Evolutionary conservation across 163 green algal genomes (phyloP).

Genomic region (Picocystis sp.): DNA sequence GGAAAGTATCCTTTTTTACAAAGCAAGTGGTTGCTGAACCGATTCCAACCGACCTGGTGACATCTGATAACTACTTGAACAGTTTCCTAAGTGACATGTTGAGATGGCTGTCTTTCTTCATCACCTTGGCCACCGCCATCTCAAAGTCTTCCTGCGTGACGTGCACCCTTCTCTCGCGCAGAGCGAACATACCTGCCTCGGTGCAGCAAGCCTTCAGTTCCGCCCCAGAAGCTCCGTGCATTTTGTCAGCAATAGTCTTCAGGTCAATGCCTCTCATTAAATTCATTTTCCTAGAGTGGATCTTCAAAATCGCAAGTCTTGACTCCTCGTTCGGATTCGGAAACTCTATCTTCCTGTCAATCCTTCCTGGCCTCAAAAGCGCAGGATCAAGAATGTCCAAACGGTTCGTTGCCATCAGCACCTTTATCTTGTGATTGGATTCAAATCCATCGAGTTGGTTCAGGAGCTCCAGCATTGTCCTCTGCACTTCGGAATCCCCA

Average conservation of each 20-base stretch:
- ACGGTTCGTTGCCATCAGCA: conserved; percentile 99
- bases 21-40: too few species aligned
- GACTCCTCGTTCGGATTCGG: conserved; percentile 88
- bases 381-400: conserved; percentile 97
- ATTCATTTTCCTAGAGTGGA: conserved; percentile 92
- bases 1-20: too few species aligned
- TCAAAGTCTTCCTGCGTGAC: conserved; percentile 99
- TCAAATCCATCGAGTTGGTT: conserved; percentile 99
- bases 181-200: conserved; percentile 98
- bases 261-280: conserved; percentile 91
- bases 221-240: conserved; percentile 71
- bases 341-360: conserved; percentile 99
- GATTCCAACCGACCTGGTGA: too few species aligned
- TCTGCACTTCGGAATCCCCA: conserved; percentile 93
- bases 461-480: conserved; percentile 98
- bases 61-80: conserved; percentile 59
- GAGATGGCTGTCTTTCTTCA: conserved; percentile 89
- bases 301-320: conserved; percentile 89
- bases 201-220: conserved; percentile 97
- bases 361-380: conserved; percentile 85
- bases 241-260: conserved; percentile 82
- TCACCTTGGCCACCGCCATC: conserved; percentile 96
- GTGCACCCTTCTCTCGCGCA: conserved; percentile 89
- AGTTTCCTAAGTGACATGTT: conserved; percentile 94
- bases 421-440: conserved; percentile 97